phyloP scores from a whole-genome alignment of 257 asterid species.

The Agastache rugosa region DNA sequence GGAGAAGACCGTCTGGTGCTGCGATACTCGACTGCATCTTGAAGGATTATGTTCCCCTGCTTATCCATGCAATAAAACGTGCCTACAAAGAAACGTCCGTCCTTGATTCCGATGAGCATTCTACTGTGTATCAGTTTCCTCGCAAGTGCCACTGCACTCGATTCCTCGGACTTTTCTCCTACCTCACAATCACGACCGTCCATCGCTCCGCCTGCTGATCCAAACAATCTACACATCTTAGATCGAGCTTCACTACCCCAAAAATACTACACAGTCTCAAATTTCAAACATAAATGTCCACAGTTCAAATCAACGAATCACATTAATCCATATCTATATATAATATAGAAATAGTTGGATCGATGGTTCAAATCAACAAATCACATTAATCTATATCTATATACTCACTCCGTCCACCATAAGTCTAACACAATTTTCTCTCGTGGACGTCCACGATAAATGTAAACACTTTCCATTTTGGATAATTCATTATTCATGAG shows the following conservation, averaged over 20 bases:
- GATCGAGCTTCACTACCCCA: background rate
- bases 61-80: conserved; percentile 84
- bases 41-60: conserved; percentile 93
- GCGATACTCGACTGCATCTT: conserved; percentile 90
- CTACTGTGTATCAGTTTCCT: conserved; percentile 65
- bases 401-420: too few relatives aligned
- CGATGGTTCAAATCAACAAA: too few relatives aligned
- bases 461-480: too few relatives aligned
- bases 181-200: conserved; percentile 29
- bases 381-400: too few relatives aligned
- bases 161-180: conserved; percentile 41
- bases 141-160: conserved; percentile 48
- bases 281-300: background rate
- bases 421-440: too few relatives aligned
- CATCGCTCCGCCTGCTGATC: conserved; percentile 40
- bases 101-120: conserved; percentile 81
- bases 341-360: too few relatives aligned
- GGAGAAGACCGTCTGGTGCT: conserved; percentile 77
- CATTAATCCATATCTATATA: background rate
- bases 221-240: background rate
- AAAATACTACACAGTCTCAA: background rate
- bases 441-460: too few relatives aligned
- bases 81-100: conserved; percentile 84
- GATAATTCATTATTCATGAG: too few relatives aligned
- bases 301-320: background rate